Evolutionary conservation across 2,329 filamentous ascomycete species (phyloP).

Genomic region (Alternaria viburni): DNA sequence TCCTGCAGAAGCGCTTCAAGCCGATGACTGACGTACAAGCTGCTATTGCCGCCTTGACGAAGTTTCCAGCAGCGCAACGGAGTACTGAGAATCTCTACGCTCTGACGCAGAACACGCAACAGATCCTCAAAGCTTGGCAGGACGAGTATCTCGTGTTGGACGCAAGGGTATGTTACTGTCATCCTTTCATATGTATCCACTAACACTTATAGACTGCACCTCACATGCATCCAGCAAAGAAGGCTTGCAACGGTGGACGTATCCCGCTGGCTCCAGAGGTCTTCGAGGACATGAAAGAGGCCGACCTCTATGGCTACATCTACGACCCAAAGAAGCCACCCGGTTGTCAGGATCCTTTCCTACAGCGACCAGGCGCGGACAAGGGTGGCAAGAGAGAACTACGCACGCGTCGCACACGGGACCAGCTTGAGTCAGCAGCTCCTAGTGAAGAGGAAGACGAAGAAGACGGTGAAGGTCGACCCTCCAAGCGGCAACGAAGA

Average conservation of each 20-base stretch:
- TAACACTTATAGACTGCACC: slow-evolving; percentile 52
- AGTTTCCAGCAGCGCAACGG: slow-evolving; percentile 50
- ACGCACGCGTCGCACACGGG: slow-evolving; percentile 52
- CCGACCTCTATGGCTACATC: slow-evolving; percentile 65
- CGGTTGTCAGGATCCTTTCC: slow-evolving; percentile 63
- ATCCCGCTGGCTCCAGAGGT: slow-evolving; percentile 54
- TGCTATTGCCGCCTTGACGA: slow-evolving; percentile 53
- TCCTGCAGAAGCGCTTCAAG: slow-evolving; percentile 50
- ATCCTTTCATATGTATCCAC: slow-evolving; percentile 24
- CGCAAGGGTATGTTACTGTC: slow-evolving; percentile 39
- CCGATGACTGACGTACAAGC: slow-evolving; percentile 52
- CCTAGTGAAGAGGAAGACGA: slow-evolving; percentile 49
- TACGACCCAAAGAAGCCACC: slow-evolving; percentile 59
- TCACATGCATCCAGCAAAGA: slow-evolving; percentile 59
- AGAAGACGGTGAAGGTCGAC: slow-evolving; percentile 39
- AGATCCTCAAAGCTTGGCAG: slow-evolving; percentile 62
- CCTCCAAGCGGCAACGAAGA: slow-evolving; percentile 43
- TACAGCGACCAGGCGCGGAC: slow-evolving; percentile 57
- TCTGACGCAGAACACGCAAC: slow-evolving; percentile 61
- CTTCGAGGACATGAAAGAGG: slow-evolving; percentile 67
- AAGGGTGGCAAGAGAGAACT: slow-evolving; percentile 55
- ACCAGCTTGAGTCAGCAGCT: slow-evolving; percentile 46
- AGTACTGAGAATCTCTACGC: slow-evolving; percentile 61
- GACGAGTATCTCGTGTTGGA: slow-evolving; percentile 66
- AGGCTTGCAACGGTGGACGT: slow-evolving; percentile 57